Evolutionary conservation across 208 protist species (phyloP).

Genomic region (Crithidia thermophila): DNA sequence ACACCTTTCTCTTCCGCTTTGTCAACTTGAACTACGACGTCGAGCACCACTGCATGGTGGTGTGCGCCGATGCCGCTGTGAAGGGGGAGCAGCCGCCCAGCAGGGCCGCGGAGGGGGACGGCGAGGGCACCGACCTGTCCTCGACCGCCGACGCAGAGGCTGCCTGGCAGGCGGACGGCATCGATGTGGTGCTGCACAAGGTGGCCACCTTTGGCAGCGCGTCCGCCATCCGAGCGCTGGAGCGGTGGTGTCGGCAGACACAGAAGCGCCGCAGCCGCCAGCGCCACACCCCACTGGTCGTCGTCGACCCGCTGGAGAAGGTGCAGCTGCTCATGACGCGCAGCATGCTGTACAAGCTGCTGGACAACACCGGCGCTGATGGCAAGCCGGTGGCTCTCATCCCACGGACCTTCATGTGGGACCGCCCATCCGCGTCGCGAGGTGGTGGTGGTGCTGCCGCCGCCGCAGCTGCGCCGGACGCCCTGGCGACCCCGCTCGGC

Average conservation of each 20-base stretch:
- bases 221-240: slow-evolving; percentile 43
- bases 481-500: slow-evolving; percentile 16
- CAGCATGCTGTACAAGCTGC: slow-evolving; percentile 46
- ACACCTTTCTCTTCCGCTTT: slow-evolving; percentile 39
- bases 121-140: background rate
- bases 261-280: slow-evolving; percentile 20
- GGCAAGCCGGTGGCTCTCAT: slow-evolving; percentile 37
- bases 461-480: background rate
- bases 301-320: slow-evolving; percentile 65
- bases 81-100: background rate
- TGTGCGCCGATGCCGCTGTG: slow-evolving; percentile 17
- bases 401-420: slow-evolving; percentile 69
- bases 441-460: background rate
- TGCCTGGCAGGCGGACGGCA: slow-evolving; percentile 12
- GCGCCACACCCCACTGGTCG: slow-evolving; percentile 38
- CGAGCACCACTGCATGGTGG: slow-evolving; percentile 36
- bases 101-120: background rate
- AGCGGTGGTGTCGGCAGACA: slow-evolving; percentile 41
- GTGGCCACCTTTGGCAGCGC: slow-evolving; percentile 58
- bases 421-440: background rate
- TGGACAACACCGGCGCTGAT: slow-evolving; percentile 36
- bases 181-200: slow-evolving; percentile 87
- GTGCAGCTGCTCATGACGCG: slow-evolving; percentile 59
- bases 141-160: background rate
- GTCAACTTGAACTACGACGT: slow-evolving; percentile 63